Conservation (phyloP, 2,329 filamentous ascomycete species). For the Trichoderma harzianum region DNA sequence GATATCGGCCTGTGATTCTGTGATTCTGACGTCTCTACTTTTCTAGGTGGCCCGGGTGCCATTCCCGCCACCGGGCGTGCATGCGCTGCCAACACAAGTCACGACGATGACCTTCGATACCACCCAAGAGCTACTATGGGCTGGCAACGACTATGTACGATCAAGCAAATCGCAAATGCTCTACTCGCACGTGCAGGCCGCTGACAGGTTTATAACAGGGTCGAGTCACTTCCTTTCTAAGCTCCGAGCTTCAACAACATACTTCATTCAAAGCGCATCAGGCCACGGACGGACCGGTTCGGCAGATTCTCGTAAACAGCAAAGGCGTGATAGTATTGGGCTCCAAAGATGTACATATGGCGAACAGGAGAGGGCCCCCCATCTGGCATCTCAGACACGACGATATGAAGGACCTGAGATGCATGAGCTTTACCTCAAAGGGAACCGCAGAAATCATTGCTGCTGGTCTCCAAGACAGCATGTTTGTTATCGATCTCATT, state of each 20-base stretch:
- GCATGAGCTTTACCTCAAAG: constrained; percentile 93
- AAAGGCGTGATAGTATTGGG: constrained; percentile 86
- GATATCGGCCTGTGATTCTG: background rate
- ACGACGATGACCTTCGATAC: constrained; percentile 87
- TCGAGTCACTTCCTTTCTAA: constrained; percentile 83
- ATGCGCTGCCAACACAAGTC: constrained; percentile 66
- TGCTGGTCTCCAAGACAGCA: constrained; percentile 78
- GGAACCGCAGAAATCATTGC: constrained; percentile 79
- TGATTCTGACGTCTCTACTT: constrained; percentile 16
- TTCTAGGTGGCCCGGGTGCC: constrained; percentile 73
- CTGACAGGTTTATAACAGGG: constrained; percentile 56
- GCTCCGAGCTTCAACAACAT: constrained; percentile 80
- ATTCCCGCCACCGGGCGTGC: constrained; percentile 72
- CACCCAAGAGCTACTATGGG: constrained; percentile 86
- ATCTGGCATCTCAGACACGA: constrained; percentile 82
- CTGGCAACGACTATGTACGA: constrained; percentile 82
- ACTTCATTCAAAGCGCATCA: constrained; percentile 84
- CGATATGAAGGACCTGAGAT: constrained; percentile 81
- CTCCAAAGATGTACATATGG: constrained; percentile 80
- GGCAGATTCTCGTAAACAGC: constrained; percentile 87
- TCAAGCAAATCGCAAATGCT: background rate
- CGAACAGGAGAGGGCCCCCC: constrained; percentile 74
- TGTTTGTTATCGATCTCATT: constrained; percentile 71
- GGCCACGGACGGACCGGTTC: constrained; percentile 70
- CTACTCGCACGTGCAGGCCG: background rate